Base-by-base conservation (phyloP, 1,284 basidiomycete genomes). In the Tetrapyrgos nigripes region DNA sequence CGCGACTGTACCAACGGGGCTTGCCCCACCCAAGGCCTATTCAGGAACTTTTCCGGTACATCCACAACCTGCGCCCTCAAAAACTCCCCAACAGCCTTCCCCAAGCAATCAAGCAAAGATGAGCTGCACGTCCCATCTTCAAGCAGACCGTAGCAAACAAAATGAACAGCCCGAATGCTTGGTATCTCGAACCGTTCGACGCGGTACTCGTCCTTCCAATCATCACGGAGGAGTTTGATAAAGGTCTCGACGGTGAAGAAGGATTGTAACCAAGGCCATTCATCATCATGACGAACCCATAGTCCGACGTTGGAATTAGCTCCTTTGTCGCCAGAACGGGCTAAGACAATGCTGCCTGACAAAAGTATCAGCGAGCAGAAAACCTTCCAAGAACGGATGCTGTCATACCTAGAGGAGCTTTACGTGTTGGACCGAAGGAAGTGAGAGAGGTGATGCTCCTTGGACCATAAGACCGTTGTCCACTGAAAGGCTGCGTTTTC, bases 251-350 rank as follows among this genome's bases (percentile, higher is more conserved):
- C 57, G 31, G 55, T 64, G 6, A 68, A 31, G 13, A 68, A 46
- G 19, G 49, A 51, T 29, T 55, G 45, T 29, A 68, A 54, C 66
- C 66, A 68, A 27, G 62, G 56, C 48, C 54, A 66, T 33, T 64
- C 51, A 49, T 64, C 60, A 11, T 35, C 40, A 3, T 53, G 26
- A 3, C 50, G 37, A 13, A 63, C 64, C 57, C 62, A 68, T 29
- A 68, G 59, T 28, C 66, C 66, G 23, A 68, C 66, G 37, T 68
- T 68, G 21, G 64, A 48, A 40, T 68, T 64, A 17, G 60, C 61
- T 26, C 66, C 66, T 50, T 68, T 68, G 45, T 68, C 66, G 26
- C 66, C 66, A 29, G 64, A 66, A 9, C 66, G 64, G 9, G 63
- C 64, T 27, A 63, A 59, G n/a, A 57, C 66, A n/a, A 68, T 46